Conservation (phyloP, 192 early-diverging fungal genomes). For the Allomyces javanicus region DNA sequence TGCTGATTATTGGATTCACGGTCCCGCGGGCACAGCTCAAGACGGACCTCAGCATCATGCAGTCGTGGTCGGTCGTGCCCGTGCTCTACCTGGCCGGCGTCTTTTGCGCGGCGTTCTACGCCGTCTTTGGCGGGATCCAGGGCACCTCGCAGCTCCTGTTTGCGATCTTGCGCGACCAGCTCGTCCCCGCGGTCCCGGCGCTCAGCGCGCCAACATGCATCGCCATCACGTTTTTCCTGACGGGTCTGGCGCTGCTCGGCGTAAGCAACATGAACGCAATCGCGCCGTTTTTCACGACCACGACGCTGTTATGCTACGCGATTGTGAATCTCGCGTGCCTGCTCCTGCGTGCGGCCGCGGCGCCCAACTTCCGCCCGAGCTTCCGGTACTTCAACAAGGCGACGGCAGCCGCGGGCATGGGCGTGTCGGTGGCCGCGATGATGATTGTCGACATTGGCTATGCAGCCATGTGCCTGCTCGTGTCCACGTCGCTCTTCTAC, state of each 20-base stretch:
- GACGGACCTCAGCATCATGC: too few species aligned
- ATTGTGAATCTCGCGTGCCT: slow-evolving; percentile 45
- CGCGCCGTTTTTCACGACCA: slow-evolving; percentile 43
- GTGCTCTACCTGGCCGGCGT: slow-evolving; percentile 17
- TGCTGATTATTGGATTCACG: slow-evolving; percentile 32
- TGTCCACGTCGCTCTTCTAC: slow-evolving; percentile 32
- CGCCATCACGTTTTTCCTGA: slow-evolving; percentile 23
- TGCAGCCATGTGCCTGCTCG: slow-evolving; percentile 23
- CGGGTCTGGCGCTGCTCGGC: slow-evolving; percentile 30
- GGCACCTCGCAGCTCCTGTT: slow-evolving; percentile 41
- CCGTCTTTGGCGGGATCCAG: slow-evolving; percentile 26
- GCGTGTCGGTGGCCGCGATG: slow-evolving; percentile 31
- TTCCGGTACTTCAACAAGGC: slow-evolving; percentile 46
- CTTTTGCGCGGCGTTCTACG: not conserved
- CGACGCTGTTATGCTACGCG: slow-evolving; percentile 38
- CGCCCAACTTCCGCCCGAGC: slow-evolving; percentile 47
- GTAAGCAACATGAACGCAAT: slow-evolving; percentile 37
- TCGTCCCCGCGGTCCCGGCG: slow-evolving; percentile 25
- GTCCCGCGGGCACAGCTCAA: slow-evolving; percentile 16
- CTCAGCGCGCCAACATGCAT: slow-evolving; percentile 11
- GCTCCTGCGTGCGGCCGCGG: slow-evolving; percentile 38
- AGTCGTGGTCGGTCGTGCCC: too few species aligned
- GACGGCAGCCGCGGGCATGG: slow-evolving; percentile 33
- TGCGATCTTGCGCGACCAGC: slow-evolving; percentile 42
- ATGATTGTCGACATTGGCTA: slow-evolving; percentile 27